These are phyloP conservation scores for Agaricales sp. DNA, from an alignment of 1,284 basidiomycete species.

Conservation along the genomic window DNA sequence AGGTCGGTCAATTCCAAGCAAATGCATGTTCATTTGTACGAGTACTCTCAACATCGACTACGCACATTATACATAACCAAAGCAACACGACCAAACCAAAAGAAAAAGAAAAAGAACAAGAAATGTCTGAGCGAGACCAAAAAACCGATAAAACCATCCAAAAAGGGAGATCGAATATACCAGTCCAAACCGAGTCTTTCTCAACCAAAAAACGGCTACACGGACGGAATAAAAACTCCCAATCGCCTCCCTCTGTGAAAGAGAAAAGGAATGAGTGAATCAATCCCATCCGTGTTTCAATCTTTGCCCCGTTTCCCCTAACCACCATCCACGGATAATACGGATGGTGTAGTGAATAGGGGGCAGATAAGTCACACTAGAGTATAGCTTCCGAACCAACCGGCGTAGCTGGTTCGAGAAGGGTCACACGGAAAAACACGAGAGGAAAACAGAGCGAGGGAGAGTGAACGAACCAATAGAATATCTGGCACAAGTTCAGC, in stretches of 20 bases:
- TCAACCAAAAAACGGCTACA: too few species aligned
- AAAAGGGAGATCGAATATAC: too few species aligned
- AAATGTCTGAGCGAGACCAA: not conserved
- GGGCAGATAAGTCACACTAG: constrained; percentile 26
- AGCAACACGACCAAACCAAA: not conserved
- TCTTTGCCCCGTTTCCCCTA: constrained; percentile 79
- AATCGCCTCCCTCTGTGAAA: not conserved
- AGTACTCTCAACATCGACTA: too few species aligned
- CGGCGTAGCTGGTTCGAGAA: too few species aligned
- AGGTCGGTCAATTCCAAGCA: too few species aligned
- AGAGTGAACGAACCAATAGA: too few species aligned
- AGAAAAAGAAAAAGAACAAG: not conserved
- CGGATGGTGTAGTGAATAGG: constrained; percentile 71
- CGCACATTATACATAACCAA: not conserved
- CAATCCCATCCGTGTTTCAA: constrained; percentile 17
- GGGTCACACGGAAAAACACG: not conserved
- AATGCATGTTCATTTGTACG: too few species aligned
- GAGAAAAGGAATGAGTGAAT: constrained; percentile 3
- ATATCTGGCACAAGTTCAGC: too few species aligned
- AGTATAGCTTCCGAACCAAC: too few species aligned
- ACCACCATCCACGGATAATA: constrained; percentile 47
- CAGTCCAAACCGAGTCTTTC: too few species aligned
- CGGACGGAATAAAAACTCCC: not conserved
- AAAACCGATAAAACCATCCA: not conserved
- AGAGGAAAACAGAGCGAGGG: not conserved